These are phyloP conservation scores for Malassezia dermatis DNA, from an alignment of 1,284 basidiomycete species.

Conservation along the genomic window DNA sequence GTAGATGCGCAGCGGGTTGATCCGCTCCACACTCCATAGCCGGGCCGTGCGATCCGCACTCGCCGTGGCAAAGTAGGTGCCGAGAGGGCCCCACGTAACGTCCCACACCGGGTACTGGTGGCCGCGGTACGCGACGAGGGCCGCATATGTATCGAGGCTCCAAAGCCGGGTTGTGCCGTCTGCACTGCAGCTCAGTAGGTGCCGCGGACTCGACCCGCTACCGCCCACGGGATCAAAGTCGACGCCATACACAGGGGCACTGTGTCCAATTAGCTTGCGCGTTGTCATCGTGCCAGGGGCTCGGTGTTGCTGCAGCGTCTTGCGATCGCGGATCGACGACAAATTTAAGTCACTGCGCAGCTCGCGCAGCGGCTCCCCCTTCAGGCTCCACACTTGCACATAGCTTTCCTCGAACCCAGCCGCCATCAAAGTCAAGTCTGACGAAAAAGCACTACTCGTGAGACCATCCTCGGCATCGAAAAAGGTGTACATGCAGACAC, in stretches of 20 bases:
- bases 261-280: slow-evolving; percentile 89
- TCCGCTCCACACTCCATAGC: slow-evolving; percentile 88
- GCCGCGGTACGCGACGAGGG: slow-evolving; percentile 84
- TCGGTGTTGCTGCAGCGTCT: slow-evolving; percentile 28
- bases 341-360: slow-evolving; percentile 65
- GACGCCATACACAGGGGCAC: slow-evolving; percentile 86
- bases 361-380: slow-evolving; percentile 75
- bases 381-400: slow-evolving; percentile 86
- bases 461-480: slow-evolving; percentile 51
- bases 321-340: slow-evolving; percentile 57
- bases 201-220: slow-evolving; percentile 70
- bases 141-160: slow-evolving; percentile 89
- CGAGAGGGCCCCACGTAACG: slow-evolving; percentile 92
- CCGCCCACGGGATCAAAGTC: slow-evolving; percentile 85
- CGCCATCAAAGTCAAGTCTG: slow-evolving; percentile 85
- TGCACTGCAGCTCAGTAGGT: slow-evolving; percentile 83
- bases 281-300: slow-evolving; percentile 23
- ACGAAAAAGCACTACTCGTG: slow-evolving; percentile 70
- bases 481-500: slow-evolving; percentile 45
- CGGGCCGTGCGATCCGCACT: slow-evolving; percentile 88
- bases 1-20: slow-evolving; percentile 78
- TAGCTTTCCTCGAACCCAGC: slow-evolving; percentile 94
- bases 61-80: slow-evolving; percentile 94
- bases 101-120: slow-evolving; percentile 98
- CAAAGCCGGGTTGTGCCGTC: slow-evolving; percentile 84